These are phyloP conservation scores for Suillus lakei DNA, from an alignment of 768 basidiomycete species.

Conservation along the genomic window DNA sequence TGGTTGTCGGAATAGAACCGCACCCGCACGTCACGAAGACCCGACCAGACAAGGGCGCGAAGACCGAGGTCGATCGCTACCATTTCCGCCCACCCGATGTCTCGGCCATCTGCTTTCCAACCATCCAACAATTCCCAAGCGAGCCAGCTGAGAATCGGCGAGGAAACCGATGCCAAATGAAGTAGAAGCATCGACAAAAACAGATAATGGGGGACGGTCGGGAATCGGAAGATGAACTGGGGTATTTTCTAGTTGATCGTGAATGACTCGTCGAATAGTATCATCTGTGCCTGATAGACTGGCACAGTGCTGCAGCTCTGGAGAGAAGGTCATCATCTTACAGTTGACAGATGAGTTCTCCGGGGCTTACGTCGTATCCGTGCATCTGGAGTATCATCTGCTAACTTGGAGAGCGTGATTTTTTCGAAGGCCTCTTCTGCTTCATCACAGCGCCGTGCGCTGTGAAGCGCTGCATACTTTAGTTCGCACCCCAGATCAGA, in stretches of 20 bases:
- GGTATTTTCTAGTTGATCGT: background rate
- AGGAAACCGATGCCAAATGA: conserved; percentile 47
- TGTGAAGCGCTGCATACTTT: background rate
- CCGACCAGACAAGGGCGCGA: conserved; percentile 31
- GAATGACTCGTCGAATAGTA: background rate
- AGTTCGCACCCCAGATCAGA: background rate
- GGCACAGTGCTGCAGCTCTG: background rate
- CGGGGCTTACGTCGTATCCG: background rate
- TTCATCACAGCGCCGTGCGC: background rate
- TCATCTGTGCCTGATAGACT: background rate
- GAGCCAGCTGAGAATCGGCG: conserved; percentile 37
- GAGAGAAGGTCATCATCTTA: background rate
- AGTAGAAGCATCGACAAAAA: conserved; percentile 47
- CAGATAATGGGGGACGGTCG: conserved; percentile 3
- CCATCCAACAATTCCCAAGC: conserved; percentile 43
- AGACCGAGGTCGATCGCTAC: conserved; percentile 48
- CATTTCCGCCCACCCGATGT: conserved; percentile 52
- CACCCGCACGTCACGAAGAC: conserved; percentile 27
- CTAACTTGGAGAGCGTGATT: background rate
- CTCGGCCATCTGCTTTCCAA: conserved; percentile 32
- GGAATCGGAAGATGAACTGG: conserved; percentile 6
- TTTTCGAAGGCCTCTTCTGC: background rate
- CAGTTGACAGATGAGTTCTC: too few relatives aligned
- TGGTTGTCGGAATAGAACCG: conserved; percentile 46
- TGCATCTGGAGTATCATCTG: background rate